Conservation (phyloP, 495 filamentous ascomycete genomes). For the Rostrohypoxylon terebratum region DNA sequence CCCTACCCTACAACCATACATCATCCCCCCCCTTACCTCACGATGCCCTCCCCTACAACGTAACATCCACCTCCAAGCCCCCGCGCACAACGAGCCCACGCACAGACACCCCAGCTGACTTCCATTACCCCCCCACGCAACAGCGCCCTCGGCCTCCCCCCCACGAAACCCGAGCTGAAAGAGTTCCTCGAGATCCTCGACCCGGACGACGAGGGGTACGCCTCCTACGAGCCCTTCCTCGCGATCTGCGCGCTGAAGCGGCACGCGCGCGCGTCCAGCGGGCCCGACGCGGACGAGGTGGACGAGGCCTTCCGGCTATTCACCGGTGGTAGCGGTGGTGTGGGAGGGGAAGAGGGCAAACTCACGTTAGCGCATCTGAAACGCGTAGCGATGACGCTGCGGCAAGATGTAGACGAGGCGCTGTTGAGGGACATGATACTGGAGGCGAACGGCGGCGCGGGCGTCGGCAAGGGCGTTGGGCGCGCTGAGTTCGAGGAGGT, state of each 20-base stretch:
- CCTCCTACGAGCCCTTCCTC: conserved; percentile 80
- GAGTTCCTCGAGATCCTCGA: conserved; percentile 83
- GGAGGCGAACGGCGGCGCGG: conserved; percentile 87
- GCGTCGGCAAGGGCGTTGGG: conserved; percentile 76
- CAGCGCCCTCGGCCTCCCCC: conserved; percentile 81
- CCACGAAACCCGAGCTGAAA: conserved; percentile 71
- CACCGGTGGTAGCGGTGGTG: conserved; percentile 48
- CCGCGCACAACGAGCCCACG: not conserved
- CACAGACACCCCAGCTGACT: not conserved
- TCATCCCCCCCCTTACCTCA: not conserved
- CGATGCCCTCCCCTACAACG: not conserved
- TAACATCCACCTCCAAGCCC: not conserved
- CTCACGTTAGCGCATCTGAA: not conserved
- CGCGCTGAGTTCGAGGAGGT: conserved; percentile 85
- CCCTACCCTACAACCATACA: not conserved
- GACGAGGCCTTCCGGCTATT: conserved; percentile 85
- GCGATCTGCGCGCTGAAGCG: conserved; percentile 87
- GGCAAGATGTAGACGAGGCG: conserved; percentile 83
- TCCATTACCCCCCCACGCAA: not conserved
- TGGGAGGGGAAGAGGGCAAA: not conserved
- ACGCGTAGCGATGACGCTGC: conserved; percentile 72
- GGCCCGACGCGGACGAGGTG: conserved; percentile 69
- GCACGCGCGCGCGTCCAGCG: conserved; percentile 65
- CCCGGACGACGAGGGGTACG: conserved; percentile 80
- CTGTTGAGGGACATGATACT: conserved; percentile 90